Conservation (phyloP, 1,139 yeast species). For the Petasospora fabianii region DNA sequence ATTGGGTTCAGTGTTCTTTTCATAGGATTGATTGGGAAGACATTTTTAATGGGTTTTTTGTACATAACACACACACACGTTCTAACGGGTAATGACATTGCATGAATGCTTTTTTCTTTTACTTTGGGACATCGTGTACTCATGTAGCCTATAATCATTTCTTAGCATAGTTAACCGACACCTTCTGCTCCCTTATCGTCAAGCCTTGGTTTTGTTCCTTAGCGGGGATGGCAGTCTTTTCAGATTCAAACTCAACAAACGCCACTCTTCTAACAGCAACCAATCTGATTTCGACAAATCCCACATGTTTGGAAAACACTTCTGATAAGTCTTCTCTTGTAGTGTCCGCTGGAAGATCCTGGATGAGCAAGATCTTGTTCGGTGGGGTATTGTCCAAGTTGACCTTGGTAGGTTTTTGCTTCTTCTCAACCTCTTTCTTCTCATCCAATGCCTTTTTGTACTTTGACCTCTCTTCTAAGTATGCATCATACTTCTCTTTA, state of each 20-base stretch:
- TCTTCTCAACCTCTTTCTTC: constrained; percentile 26
- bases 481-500: constrained; percentile 17
- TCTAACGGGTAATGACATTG: no score
- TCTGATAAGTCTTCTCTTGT: constrained; percentile 40
- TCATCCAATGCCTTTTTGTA: constrained; percentile 26
- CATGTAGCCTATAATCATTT: no score
- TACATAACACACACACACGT: no score
- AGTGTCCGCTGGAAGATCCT: constrained; percentile 51
- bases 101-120: not conserved
- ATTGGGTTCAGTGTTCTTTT: no score
- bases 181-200: constrained; percentile 33
- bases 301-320: constrained; percentile 47
- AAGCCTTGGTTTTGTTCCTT: constrained; percentile 36
- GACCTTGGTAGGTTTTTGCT: constrained; percentile 16
- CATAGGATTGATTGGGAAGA: no score
- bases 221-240: constrained; percentile 45
- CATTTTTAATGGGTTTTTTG: no score
- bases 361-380: constrained; percentile 65
- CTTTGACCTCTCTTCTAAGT: constrained; percentile 19
- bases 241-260: constrained; percentile 71
- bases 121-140: no score
- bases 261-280: constrained; percentile 70
- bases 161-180: constrained; percentile 49
- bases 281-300: constrained; percentile 62
- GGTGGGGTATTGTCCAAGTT: constrained; percentile 52